Base-by-base conservation (phyloP, 495 filamentous ascomycete species). In the Durotheca rogersii region DNA sequence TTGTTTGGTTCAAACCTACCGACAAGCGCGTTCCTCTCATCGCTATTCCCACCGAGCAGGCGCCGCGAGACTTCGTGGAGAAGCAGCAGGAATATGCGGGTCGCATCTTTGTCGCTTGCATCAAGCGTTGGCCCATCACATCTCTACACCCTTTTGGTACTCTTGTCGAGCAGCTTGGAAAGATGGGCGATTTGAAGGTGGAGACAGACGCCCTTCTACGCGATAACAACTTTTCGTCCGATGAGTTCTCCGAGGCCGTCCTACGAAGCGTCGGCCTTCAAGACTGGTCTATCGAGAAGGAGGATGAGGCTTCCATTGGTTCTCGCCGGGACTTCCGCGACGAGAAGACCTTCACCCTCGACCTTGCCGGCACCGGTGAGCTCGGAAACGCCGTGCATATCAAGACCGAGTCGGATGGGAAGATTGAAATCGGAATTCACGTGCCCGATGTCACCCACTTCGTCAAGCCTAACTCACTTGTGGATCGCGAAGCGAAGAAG, bases 1-100 rank as follows among this genome's bases (percentile, higher is more conserved):
- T 98, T 72, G 93, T 98, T 23, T 98, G 93, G 93, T 98, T 98
- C 77, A 98, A 98, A 77, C 93, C 93, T 45, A 98, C 93, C 1
- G 93, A 98, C 54, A 98, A 98, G 79, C 88, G 93, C 60, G 93
- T 98, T 34, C 93, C 94, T 51, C 73, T 98, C 56, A 97, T 98
- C 67, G 93, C 93, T 30, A 98, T 98, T 52, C 93, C 93, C 7
- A 98, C 93, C 4, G 93, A 98, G 69, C 93, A 98, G 68, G 93
- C 93, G 7, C 93, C 93, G 2, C 85, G 90, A 12, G 93, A 97
- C 73, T 98, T 98, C 56, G 93, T 98, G 32, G 93, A 98, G 77
- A 95, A 92, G 67, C 93, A 98, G 66, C 90, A 96, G 67, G 88
- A 95, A 5, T 98, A 96, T 66, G 87, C 90, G 36, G 95, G 94